Percentiles rank a stretch among this genome's conserved stretches.
phyloP scores from a whole-genome alignment of 2,329 filamentous ascomycete genomes.

The Trichoderma gracile region DNA sequence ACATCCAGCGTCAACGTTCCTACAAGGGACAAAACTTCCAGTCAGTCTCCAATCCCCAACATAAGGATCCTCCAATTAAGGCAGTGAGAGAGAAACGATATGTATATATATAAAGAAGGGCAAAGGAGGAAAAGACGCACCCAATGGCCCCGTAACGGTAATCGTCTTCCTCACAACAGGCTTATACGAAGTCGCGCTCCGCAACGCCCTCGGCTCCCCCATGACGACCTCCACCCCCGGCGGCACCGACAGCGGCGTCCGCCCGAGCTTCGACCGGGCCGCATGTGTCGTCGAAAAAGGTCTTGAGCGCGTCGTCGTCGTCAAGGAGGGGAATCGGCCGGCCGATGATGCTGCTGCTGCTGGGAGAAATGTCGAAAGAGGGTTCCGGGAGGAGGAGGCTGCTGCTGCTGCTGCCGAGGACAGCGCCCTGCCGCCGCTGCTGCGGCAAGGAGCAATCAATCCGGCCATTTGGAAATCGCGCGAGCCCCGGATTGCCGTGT shows the following conservation, averaged over 20 bases:
- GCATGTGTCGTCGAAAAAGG: slow-evolving; percentile 70
- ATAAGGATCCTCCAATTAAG: slow-evolving; percentile 16
- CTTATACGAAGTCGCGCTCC: slow-evolving; percentile 60
- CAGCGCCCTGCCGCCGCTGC: slow-evolving; percentile 60
- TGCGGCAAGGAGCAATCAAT: slow-evolving; percentile 67
- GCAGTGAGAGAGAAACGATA: too few relatives aligned
- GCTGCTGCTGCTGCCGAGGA: slow-evolving; percentile 41
- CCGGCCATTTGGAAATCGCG: slow-evolving; percentile 37
- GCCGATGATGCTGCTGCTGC: not conserved
- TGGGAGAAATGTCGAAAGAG: not conserved
- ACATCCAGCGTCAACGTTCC: slow-evolving; percentile 75
- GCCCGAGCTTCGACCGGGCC: slow-evolving; percentile 79
- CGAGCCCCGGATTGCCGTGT: slow-evolving; percentile 2
- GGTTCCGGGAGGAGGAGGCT: not conserved
- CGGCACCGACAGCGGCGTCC: slow-evolving; percentile 76
- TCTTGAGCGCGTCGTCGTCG: too few relatives aligned
- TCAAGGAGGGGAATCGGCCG: too few relatives aligned
- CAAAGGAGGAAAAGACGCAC: slow-evolving; percentile 45
- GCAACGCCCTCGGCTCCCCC: slow-evolving; percentile 59
- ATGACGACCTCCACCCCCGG: slow-evolving; percentile 77
- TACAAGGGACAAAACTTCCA: too few relatives aligned
- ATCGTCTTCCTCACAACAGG: slow-evolving; percentile 66
- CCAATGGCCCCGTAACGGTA: slow-evolving; percentile 78
- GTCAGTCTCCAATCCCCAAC: too few relatives aligned
- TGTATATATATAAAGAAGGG: too few relatives aligned